Base-by-base conservation (phyloP, 805 yeast species). In the Ogataea angusta region DNA sequence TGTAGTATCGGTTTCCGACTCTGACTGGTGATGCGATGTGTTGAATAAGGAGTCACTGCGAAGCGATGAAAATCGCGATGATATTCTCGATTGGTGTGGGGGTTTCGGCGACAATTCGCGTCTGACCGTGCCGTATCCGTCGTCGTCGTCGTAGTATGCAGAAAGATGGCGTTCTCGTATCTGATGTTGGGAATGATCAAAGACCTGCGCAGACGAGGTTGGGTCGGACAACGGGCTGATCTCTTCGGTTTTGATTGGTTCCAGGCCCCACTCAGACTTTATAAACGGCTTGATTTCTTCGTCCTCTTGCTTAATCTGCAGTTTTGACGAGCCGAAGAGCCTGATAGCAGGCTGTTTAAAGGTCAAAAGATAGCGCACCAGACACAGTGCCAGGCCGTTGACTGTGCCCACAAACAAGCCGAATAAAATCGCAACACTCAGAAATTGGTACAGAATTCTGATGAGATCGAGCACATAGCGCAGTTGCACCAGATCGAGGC, bases 381-480 rank as follows among this genome's bases (percentile, higher is more conserved):
- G 3, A 14, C 31, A 46, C 47, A 59, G 38, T 12, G 40, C 24
- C 3, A 38, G 2, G 5, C 50, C 52, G 36, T 54, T 51, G 7
- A 29, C 10, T n/a, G 51, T 4, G 2, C 63, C 64, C 23, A 47
- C 34, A 6, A 40, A 10, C 16, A 52, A 15, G 0, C 64, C 64
- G 24, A 52, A 30, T 3, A 57, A 13, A 6, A 51, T 19, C 2
- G 64, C 55, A 16, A 51, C 41, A 6, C 47, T 45, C 9, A 45
- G 15, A 30, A 51, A 49, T 36, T 59, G 63, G 38, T 59, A 59
- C 13, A 43, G 15, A 8, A 58, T 42, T 22, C 49, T 44, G 7
- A 35, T 14, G 10, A 47, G 36, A 30, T 53, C 57, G 3, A 51
- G 3, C 12, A 46, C n/a, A 16, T 26, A 38, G 6, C 21, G 22